Conservation (phyloP, 1,284 basidiomycete species). For the Pseudozyma flocculosa region DNA sequence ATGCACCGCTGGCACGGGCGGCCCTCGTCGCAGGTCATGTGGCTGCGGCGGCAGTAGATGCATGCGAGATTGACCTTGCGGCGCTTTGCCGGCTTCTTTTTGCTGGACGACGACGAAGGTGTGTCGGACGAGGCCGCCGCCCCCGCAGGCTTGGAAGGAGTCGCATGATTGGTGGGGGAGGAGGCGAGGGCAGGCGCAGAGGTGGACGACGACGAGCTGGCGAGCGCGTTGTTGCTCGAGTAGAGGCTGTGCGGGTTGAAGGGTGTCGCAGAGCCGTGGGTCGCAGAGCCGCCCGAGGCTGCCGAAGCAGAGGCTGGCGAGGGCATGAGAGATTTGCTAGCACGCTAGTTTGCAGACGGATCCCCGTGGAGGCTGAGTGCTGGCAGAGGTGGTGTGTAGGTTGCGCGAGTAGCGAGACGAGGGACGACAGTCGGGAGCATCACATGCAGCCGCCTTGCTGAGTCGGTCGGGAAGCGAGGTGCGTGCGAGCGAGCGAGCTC, state of each 20-base stretch:
- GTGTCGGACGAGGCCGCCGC: not conserved
- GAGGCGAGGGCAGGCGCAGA: not conserved
- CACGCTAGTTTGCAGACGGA: too few relatives aligned
- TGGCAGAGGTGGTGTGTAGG: too few relatives aligned
- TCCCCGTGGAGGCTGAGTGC: too few relatives aligned
- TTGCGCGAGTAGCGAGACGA: too few relatives aligned
- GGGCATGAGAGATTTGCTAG: too few relatives aligned
- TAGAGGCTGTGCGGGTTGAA: slow-evolving; percentile 34
- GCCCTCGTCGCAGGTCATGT: slow-evolving; percentile 64
- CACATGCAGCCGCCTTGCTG: too few relatives aligned
- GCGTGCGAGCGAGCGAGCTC: too few relatives aligned
- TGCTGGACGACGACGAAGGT: slow-evolving; percentile 6
- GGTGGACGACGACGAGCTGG: not conserved
- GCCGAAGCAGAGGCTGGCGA: too few relatives aligned
- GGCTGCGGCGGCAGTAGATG: slow-evolving; percentile 86
- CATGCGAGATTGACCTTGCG: slow-evolving; percentile 66
- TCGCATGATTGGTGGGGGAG: not conserved
- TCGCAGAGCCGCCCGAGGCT: too few relatives aligned
- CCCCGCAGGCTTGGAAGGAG: slow-evolving; percentile 3
- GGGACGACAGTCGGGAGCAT: too few relatives aligned
- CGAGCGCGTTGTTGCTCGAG: slow-evolving; percentile 2
- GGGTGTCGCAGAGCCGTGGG: too few relatives aligned
- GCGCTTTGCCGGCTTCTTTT: slow-evolving; percentile 40
- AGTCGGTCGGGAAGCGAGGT: too few relatives aligned
- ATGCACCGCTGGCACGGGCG: slow-evolving; percentile 59